phyloP scores from a whole-genome alignment of 176 grass and related monocot species.

The Carex littledalei region DNA sequence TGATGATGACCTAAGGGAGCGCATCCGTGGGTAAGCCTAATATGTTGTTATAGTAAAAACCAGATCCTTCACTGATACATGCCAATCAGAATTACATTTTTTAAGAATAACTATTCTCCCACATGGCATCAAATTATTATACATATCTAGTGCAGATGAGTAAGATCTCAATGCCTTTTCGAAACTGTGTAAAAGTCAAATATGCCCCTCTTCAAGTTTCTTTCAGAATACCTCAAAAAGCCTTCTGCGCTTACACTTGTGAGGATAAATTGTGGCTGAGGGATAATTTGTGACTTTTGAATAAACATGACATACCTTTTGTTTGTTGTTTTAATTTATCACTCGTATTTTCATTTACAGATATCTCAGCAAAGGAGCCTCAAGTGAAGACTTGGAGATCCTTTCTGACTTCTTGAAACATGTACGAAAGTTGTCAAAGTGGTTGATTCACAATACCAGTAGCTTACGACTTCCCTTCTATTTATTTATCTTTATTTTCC shows the following conservation, averaged over 20 bases:
- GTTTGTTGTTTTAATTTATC: not conserved
- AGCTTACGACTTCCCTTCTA: not conserved
- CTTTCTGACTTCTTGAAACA: constrained; percentile 79
- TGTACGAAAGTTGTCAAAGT: constrained; percentile 40
- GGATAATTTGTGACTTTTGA: not conserved
- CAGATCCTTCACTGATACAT: not conserved
- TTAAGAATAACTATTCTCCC: not conserved
- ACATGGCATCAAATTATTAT: not conserved
- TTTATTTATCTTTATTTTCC: constrained; percentile 3
- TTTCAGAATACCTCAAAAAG: not conserved
- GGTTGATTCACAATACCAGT: constrained; percentile 5
- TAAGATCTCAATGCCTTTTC: not conserved
- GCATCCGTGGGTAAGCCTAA: constrained; percentile 63
- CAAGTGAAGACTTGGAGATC: constrained; percentile 37
- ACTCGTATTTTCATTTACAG: constrained; percentile 29
- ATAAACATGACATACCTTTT: not conserved
- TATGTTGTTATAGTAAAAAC: constrained; percentile 6
- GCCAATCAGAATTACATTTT: not conserved
- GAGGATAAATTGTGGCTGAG: not conserved
- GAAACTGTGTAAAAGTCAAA: not conserved
- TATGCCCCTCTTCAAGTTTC: constrained; percentile 12
- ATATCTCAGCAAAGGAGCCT: constrained; percentile 58
- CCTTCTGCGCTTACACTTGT: not conserved
- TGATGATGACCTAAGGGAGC: constrained; percentile 76
- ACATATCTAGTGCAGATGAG: not conserved